Evolutionary conservation across 306 rosid genomes (phyloP).

Genomic region (Prunus davidiana): DNA sequence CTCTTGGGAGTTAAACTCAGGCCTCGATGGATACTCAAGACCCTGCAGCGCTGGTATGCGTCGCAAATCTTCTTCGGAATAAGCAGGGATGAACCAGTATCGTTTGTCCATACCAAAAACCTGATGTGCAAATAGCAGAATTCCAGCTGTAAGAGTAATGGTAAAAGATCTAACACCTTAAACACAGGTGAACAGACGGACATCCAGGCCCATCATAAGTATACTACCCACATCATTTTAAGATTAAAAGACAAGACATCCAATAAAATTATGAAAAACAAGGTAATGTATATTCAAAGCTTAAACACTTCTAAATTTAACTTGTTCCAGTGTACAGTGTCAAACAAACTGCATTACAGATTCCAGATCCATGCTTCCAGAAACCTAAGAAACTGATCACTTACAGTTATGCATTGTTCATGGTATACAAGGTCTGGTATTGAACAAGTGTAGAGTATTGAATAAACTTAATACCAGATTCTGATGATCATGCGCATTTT

Average conservation of each 20-base stretch:
- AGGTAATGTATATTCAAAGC: neutral
- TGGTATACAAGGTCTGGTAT: neutral
- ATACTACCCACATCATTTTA: neutral
- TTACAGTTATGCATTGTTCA: neutral
- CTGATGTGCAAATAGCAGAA: slow-evolving; percentile 38
- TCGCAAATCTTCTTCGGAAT: slow-evolving; percentile 88
- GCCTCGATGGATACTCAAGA: slow-evolving; percentile 90
- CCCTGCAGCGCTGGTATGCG: slow-evolving; percentile 94
- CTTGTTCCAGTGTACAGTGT: neutral
- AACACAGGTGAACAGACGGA: neutral
- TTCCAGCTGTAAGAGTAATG: neutral
- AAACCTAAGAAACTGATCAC: neutral
- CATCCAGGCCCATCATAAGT: neutral
- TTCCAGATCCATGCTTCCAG: neutral
- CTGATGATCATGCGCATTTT: neutral
- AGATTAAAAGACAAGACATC: neutral
- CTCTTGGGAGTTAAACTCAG: slow-evolving; percentile 82
- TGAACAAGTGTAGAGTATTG: neutral
- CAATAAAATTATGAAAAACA: neutral
- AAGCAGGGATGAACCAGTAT: slow-evolving; percentile 93
- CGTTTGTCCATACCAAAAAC: slow-evolving; percentile 85
- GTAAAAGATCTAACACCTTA: neutral
- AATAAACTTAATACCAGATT: neutral
- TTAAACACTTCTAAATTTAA: neutral
- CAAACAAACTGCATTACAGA: neutral